phyloP scores from a whole-genome alignment of 805 yeast species.

The Novakomyces olei region DNA sequence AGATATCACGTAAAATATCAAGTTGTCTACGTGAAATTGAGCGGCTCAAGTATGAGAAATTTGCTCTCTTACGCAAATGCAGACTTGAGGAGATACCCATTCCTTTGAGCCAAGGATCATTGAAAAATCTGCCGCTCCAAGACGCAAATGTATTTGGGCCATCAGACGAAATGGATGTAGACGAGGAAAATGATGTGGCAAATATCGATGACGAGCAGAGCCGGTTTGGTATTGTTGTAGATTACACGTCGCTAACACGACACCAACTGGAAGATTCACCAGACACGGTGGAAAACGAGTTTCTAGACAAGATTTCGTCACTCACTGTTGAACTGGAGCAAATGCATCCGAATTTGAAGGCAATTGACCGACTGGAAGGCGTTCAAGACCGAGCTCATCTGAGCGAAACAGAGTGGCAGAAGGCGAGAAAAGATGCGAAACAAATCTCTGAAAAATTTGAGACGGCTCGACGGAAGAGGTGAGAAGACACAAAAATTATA shows the following conservation, averaged over 20 bases:
- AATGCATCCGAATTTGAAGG: conserved; percentile 64
- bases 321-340: conserved; percentile 14
- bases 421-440: conserved; percentile 38
- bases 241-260: conserved; percentile 27
- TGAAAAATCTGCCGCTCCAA: conserved; percentile 38
- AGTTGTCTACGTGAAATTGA: conserved; percentile 10
- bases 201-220: conserved; percentile 4
- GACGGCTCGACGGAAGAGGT: conserved; percentile 35
- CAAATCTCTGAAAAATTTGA: conserved; percentile 33
- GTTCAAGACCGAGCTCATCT: conserved; percentile 37
- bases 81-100: conserved; percentile 46
- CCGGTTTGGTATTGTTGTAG: conserved; percentile 25
- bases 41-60: conserved; percentile 22
- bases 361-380: conserved; percentile 50
- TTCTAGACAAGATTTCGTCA: conserved; percentile 13
- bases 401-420: conserved; percentile 41
- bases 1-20: conserved; percentile 1
- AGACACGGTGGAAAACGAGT: conserved; percentile 11
- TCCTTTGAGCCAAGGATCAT: conserved; percentile 39
- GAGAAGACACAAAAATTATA: neutral
- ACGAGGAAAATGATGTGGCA: conserved; percentile 10
- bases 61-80: conserved; percentile 43
- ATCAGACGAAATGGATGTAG: conserved; percentile 14
- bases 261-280: conserved; percentile 19
- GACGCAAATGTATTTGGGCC: no score